Evolutionary conservation across 176 grass and related monocot species (phyloP), one percentile per base, ranked within the genome.

Genomic region (Phoenix roebelenii): DNA sequence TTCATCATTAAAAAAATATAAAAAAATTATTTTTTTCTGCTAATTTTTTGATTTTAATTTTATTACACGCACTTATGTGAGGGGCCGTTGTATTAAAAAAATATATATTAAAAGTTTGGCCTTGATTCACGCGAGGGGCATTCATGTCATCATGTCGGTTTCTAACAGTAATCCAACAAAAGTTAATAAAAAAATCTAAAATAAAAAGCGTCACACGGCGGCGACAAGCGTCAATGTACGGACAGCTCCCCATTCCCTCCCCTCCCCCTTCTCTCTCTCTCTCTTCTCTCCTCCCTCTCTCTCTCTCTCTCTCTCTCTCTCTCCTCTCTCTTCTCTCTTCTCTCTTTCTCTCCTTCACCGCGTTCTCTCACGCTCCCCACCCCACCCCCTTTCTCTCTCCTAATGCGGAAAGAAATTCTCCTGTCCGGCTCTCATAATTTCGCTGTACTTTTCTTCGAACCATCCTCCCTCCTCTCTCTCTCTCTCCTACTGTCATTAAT

Each of bases 221-320:
- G 71, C 68, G 75, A 82, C 89, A 85, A 65, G 54, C 81, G 81
- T 88, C 85, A 80, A 79, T 57, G 85, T 95, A 95, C 89, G 89
- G 84, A 82, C 74, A 75, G 10, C 35, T 7, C 20, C 20, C 20
- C 20, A 20, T 20, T 0, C 26, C 81, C 69, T 49, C 88, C 76
- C 20, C 12, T 3, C 15, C 44, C 12, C 18, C 35, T 4, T 17
- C 66, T 3, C 18, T 14, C 1, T 58, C 15, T 50, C 17, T 66
- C 0, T 3, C 9, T 10, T n/a, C n/a, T n/a, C n/a, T n/a, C n/a
- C 15, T 52, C 3, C 1, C 29, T 6, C n/a, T 64, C n/a, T 51
- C 30, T 61, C 44, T 17, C 66, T 3, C 18, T 14, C 1, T n/a
- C n/a, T n/a, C n/a, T n/a, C 49, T 67, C 4, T 61, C 17, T 62